phyloP scores from a whole-genome alignment of 192 early-diverging fungal species.

The Diversispora epigaea region DNA sequence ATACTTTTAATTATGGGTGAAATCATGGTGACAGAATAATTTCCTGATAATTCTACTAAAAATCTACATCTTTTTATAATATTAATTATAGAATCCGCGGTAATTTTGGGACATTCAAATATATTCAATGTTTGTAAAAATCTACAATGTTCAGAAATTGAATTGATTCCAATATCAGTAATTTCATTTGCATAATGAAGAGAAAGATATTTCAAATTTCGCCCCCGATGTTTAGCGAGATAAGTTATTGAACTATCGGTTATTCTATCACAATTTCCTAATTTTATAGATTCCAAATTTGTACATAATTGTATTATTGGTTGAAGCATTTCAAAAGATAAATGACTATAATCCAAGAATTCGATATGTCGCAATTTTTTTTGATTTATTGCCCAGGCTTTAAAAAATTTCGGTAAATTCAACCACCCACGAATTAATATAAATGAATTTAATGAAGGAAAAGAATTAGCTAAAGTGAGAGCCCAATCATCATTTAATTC shows the following conservation, averaged over 20 bases:
- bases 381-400: not conserved
- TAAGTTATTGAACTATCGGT: constrained; percentile 1
- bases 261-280: not conserved
- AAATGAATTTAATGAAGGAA: not conserved
- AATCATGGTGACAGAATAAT: not conserved
- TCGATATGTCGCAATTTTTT: not conserved
- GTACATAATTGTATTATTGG: constrained; percentile 3
- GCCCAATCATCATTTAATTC: not conserved
- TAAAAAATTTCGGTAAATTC: not conserved
- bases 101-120: constrained; percentile 12
- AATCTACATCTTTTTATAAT: not conserved
- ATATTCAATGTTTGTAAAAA: not conserved
- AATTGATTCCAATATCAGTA: not conserved
- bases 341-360: not conserved
- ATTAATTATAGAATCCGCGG: not conserved
- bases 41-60: not conserved
- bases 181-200: not conserved
- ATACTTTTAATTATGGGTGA: not conserved
- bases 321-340: not conserved
- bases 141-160: not conserved
- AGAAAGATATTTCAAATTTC: not conserved
- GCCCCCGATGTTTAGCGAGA: not conserved
- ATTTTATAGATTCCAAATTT: not conserved
- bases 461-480: not conserved
- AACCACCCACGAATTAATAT: not conserved